These are phyloP conservation scores for Aureobasidium sp. DNA, from an alignment of 2,329 filamentous ascomycete species.

Conservation along the genomic window DNA sequence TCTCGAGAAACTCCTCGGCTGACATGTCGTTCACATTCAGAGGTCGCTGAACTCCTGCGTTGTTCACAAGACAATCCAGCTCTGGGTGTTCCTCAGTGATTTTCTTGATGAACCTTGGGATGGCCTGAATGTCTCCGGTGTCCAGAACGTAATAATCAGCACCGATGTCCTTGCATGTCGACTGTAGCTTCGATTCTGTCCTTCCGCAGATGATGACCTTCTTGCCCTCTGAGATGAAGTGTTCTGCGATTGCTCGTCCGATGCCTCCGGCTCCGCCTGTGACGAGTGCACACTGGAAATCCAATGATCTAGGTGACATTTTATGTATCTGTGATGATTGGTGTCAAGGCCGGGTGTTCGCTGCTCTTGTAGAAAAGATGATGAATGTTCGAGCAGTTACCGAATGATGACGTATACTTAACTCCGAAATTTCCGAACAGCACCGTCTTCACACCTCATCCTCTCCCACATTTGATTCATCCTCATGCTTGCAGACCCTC, in stretches of 20 bases:
- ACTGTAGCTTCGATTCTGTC: slow-evolving; percentile 48
- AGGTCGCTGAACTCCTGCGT: slow-evolving; percentile 48
- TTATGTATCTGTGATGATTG: neutral
- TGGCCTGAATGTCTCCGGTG: slow-evolving; percentile 39
- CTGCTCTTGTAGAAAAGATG: too few relatives aligned
- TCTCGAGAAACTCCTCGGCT: slow-evolving; percentile 38
- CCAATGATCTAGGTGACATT: slow-evolving; percentile 24
- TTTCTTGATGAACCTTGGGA: slow-evolving; percentile 41
- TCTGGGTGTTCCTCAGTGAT: slow-evolving; percentile 46
- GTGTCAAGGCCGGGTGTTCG: too few relatives aligned
- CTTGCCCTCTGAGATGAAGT: slow-evolving; percentile 42
- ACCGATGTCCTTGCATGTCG: slow-evolving; percentile 39
- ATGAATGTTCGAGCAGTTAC: too few relatives aligned
- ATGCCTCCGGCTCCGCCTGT: slow-evolving; percentile 49
- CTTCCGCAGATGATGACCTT: slow-evolving; percentile 49
- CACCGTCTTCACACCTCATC: too few relatives aligned
- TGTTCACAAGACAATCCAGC: slow-evolving; percentile 54
- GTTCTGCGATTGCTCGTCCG: slow-evolving; percentile 43
- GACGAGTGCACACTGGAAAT: slow-evolving; percentile 42
- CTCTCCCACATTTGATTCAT: too few relatives aligned
- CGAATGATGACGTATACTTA: too few relatives aligned
- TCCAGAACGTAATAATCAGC: slow-evolving; percentile 48
- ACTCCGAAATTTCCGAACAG: too few relatives aligned
- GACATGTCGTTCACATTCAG: slow-evolving; percentile 39
- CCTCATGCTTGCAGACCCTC: too few relatives aligned